phyloP scores from a whole-genome alignment of 768 basidiomycete genomes.

The Kwoniella dejecticola region DNA sequence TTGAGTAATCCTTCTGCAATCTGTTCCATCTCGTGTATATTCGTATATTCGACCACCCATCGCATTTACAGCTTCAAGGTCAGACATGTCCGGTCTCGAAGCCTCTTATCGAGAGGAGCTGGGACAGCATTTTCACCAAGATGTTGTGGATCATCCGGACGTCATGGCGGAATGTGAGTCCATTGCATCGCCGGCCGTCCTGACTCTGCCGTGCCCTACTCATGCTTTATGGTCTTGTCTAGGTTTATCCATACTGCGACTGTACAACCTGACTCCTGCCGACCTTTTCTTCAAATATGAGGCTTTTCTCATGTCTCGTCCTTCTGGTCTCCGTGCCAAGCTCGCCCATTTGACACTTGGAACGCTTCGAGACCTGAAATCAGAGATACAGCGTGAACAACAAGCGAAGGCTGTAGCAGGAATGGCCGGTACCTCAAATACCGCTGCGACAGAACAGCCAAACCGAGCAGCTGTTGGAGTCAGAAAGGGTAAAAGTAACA shows the following conservation, averaged over 20 bases:
- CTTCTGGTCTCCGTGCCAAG: conserved; percentile 45
- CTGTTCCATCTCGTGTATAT: too few species aligned
- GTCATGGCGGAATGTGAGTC: conserved; percentile 56
- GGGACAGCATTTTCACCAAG: conserved; percentile 42
- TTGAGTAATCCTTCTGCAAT: too few species aligned
- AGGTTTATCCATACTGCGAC: conserved; percentile 58
- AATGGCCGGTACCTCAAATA: conserved; percentile 4
- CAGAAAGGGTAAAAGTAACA: conserved; percentile 33
- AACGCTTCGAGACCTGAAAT: conserved; percentile 52
- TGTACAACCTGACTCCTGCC: conserved; percentile 56
- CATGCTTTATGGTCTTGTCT: conserved; percentile 11
- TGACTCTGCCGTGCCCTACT: neutral
- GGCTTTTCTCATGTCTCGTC: conserved; percentile 55
- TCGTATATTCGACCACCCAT: too few species aligned
- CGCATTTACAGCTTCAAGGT: too few species aligned
- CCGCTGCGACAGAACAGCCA: neutral
- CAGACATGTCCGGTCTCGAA: conserved; percentile 5
- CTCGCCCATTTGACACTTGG: conserved; percentile 46
- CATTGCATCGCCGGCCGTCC: neutral
- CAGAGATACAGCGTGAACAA: conserved; percentile 53
- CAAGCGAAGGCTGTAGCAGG: conserved; percentile 34
- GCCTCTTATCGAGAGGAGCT: conserved; percentile 32
- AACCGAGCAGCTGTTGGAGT: conserved; percentile 24
- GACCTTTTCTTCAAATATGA: conserved; percentile 60
- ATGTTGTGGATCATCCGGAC: conserved; percentile 48